Evolutionary conservation across 305 asterid genomes (phyloP).

Genomic region (Rubia tinctorum): DNA sequence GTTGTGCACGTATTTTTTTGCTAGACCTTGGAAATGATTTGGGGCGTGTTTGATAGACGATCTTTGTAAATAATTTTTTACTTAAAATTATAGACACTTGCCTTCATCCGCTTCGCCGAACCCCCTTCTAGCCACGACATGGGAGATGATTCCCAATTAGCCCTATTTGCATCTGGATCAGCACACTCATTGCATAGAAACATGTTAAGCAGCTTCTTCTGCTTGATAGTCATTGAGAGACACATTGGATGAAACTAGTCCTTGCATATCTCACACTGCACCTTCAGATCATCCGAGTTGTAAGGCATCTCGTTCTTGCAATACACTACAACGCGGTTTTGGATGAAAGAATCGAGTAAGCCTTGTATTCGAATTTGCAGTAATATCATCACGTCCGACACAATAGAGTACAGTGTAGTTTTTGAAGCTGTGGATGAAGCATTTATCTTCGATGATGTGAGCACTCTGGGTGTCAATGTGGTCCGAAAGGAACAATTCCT

Average conservation of each 20-base stretch:
- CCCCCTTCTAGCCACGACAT: too few relatives aligned
- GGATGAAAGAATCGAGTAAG: slow-evolving; percentile 76
- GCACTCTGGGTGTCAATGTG: slow-evolving; percentile 77
- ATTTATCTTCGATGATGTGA: slow-evolving; percentile 80
- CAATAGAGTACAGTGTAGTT: slow-evolving; percentile 78
- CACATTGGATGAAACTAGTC: slow-evolving; percentile 43
- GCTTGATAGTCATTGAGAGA: too few relatives aligned
- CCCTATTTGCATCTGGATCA: too few relatives aligned
- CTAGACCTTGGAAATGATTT: too few relatives aligned
- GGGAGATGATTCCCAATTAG: too few relatives aligned
- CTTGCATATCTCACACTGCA: slow-evolving; percentile 85
- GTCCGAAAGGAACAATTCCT: slow-evolving; percentile 77
- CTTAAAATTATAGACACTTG: too few relatives aligned
- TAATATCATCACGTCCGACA: slow-evolving; percentile 77
- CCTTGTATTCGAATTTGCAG: slow-evolving; percentile 75
- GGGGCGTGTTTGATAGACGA: too few relatives aligned
- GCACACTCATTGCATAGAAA: too few relatives aligned
- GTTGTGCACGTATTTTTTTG: too few relatives aligned
- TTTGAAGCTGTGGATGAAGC: slow-evolving; percentile 69
- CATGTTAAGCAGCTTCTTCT: too few relatives aligned
- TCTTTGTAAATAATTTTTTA: too few relatives aligned
- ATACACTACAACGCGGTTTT: slow-evolving; percentile 82
- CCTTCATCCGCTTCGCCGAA: too few relatives aligned
- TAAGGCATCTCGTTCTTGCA: slow-evolving; percentile 86
- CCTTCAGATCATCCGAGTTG: slow-evolving; percentile 82